These are phyloP conservation scores for Collybiopsis confluens DNA, from an alignment of 768 basidiomycete species.

Conservation along the genomic window DNA sequence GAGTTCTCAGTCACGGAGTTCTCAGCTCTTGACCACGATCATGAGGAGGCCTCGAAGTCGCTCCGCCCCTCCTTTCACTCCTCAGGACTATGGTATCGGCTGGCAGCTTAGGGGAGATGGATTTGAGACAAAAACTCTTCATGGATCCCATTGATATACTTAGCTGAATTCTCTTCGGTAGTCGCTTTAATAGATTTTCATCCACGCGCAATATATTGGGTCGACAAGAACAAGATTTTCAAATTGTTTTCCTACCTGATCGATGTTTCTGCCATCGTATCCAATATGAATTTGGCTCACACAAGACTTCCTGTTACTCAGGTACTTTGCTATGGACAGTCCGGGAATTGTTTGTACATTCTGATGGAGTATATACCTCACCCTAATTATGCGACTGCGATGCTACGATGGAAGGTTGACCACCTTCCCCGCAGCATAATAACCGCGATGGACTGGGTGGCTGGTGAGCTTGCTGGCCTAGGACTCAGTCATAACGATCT, in stretches of 20 bases:
- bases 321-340: not conserved
- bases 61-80: not conserved
- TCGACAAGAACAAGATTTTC: not conserved
- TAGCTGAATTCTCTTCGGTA: not conserved
- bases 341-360: conserved; percentile 8
- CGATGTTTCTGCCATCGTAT: conserved; percentile 3
- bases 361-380: conserved; percentile 9
- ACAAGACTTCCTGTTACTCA: not conserved
- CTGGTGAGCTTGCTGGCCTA: not conserved
- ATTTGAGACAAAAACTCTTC: not conserved
- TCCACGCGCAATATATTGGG: not conserved
- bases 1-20: no score
- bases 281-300: not conserved
- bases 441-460: not conserved
- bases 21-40: no score
- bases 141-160: conserved; percentile 1
- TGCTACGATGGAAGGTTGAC: not conserved
- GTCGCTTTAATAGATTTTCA: not conserved
- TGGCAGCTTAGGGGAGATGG: not conserved
- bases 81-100: not conserved
- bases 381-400: not conserved
- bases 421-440: not conserved
- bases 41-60: not conserved
- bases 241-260: conserved; percentile 2
- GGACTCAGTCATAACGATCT: not conserved